phyloP scores from a whole-genome alignment of 176 grass and related monocot species.

The Carex kokanica region DNA sequence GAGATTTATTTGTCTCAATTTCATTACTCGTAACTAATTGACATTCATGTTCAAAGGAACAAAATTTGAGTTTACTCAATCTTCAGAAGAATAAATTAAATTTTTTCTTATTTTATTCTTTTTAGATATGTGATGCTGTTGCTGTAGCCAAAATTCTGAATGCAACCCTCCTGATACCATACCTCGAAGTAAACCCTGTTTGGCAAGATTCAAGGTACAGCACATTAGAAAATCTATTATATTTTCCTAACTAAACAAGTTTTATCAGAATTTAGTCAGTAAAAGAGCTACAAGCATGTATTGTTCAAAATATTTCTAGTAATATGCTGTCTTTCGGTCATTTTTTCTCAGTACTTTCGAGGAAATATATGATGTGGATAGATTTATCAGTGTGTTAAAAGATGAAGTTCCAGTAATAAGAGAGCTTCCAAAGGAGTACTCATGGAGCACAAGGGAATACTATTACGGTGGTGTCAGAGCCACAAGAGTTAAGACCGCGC shows the following conservation, averaged over 20 bases:
- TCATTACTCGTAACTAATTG: slow-evolving; percentile 20
- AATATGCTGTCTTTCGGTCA: neutral
- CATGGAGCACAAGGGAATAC: slow-evolving; percentile 93
- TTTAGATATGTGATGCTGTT: slow-evolving; percentile 96
- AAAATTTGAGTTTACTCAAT: slow-evolving; percentile 2
- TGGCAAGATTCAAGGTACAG: slow-evolving; percentile 86
- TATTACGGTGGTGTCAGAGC: slow-evolving; percentile 70
- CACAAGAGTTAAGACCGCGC: slow-evolving; percentile 92
- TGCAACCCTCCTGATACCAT: slow-evolving; percentile 81
- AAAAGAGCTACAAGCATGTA: slow-evolving; percentile 7
- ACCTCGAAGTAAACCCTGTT: slow-evolving; percentile 95
- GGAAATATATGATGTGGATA: slow-evolving; percentile 81
- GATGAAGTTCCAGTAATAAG: slow-evolving; percentile 63
- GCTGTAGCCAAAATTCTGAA: slow-evolving; percentile 95
- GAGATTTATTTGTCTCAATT: neutral
- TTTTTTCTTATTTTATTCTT: slow-evolving; percentile 18
- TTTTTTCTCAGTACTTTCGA: slow-evolving; percentile 67
- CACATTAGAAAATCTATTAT: neutral
- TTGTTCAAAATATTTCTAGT: neutral
- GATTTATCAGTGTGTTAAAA: slow-evolving; percentile 68
- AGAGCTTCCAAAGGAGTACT: slow-evolving; percentile 64
- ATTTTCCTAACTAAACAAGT: neutral
- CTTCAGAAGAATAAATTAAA: neutral
- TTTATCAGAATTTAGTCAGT: slow-evolving; percentile 17
- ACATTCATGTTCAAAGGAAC: neutral